Conservation (phyloP, 768 basidiomycete genomes). For the Chlorophyllum brunneum region DNA sequence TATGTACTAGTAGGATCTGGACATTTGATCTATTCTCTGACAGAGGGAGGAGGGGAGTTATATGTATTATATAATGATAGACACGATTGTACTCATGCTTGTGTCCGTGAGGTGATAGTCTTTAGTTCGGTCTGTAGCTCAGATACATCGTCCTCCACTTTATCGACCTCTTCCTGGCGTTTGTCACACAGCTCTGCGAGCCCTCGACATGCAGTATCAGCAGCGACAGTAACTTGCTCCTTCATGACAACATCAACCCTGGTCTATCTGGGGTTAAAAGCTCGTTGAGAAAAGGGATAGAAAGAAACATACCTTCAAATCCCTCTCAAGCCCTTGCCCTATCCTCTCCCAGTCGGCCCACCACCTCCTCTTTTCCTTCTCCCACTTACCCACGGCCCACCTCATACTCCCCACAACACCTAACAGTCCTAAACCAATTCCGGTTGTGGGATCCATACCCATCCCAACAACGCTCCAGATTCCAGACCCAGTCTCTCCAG, state of each 20-base stretch:
- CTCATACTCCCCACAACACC: slow-evolving; percentile 45
- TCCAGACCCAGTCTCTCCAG: slow-evolving; percentile 30
- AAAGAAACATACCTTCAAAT: slow-evolving; percentile 46
- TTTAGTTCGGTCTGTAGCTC: slow-evolving; percentile 34
- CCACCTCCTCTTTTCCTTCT: slow-evolving; percentile 63
- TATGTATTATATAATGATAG: not conserved
- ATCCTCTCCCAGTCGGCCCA: slow-evolving; percentile 63
- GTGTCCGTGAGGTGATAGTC: slow-evolving; percentile 12
- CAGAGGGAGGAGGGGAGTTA: not conserved
- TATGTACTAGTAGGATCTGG: not conserved
- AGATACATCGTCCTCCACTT: slow-evolving; percentile 39
- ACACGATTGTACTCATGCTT: not conserved
- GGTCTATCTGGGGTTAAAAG: slow-evolving; percentile 29
- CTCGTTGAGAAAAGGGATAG: not conserved
- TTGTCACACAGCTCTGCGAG: slow-evolving; percentile 37
- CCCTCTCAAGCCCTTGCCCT: slow-evolving; percentile 58
- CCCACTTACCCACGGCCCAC: slow-evolving; percentile 67
- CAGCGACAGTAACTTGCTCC: slow-evolving; percentile 49
- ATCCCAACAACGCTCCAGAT: slow-evolving; percentile 17
- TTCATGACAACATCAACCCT: slow-evolving; percentile 43
- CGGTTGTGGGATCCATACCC: slow-evolving; percentile 51
- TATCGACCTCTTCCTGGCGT: slow-evolving; percentile 41
- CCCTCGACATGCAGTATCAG: slow-evolving; percentile 45
- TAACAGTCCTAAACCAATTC: slow-evolving; percentile 56
- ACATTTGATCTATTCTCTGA: not conserved